phyloP scores from a whole-genome alignment of 1,139 yeast species.

The Sugiyamaella sp. region DNA sequence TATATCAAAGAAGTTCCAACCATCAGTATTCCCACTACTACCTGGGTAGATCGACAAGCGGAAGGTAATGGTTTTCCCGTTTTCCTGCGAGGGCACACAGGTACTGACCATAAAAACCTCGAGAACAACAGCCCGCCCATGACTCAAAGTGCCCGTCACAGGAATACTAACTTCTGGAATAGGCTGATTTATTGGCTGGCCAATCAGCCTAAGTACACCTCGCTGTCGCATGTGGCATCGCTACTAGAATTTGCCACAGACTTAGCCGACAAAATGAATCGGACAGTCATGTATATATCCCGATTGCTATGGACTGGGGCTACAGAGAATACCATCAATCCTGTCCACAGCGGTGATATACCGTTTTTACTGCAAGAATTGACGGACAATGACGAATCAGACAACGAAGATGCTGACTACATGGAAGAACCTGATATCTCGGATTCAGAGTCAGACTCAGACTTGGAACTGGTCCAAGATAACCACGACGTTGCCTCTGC shows the following conservation, averaged over 20 bases:
- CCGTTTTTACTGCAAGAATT: too few relatives aligned
- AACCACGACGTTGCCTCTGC: background rate
- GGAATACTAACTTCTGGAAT: too few relatives aligned
- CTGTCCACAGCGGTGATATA: too few relatives aligned
- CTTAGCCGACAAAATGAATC: conserved; percentile 23
- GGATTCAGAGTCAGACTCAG: background rate
- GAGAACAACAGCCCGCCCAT: too few relatives aligned
- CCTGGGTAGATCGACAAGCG: too few relatives aligned
- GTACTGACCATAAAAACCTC: too few relatives aligned
- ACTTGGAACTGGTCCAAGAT: background rate
- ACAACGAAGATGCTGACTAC: too few relatives aligned
- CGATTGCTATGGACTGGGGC: background rate
- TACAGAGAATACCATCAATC: too few relatives aligned
- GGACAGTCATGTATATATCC: background rate
- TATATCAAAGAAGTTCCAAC: conserved; percentile 1
- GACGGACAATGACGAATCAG: too few relatives aligned
- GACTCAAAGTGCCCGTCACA: too few relatives aligned
- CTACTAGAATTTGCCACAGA: conserved; percentile 17
- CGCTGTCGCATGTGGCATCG: conserved; percentile 13
- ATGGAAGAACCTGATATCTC: conserved; percentile 15
- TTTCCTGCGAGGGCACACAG: too few relatives aligned
- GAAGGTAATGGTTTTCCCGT: too few relatives aligned
- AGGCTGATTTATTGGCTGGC: conserved; percentile 15
- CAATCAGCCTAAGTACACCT: conserved; percentile 23
- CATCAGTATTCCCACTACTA: conserved; percentile 4